phyloP scores from a whole-genome alignment of 2,329 filamentous ascomycete genomes.

The Aspergillus proliferans region DNA sequence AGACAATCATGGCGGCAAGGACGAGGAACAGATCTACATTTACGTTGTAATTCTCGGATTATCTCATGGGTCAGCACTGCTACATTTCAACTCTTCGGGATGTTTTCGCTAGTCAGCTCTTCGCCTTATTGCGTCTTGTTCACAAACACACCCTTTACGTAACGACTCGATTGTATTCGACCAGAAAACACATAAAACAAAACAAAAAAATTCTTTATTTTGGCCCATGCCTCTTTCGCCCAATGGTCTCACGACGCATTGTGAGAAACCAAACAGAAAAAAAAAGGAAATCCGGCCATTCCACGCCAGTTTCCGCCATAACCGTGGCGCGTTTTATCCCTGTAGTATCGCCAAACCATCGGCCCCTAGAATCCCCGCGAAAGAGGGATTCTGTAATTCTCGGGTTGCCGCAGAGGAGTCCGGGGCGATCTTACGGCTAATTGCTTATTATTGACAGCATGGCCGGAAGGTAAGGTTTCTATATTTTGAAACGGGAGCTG shows the following conservation, averaged over 20 bases:
- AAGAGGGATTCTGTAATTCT: background rate
- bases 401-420: background rate
- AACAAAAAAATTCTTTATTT: background rate
- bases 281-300: constrained; percentile 12
- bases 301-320: constrained; percentile 14
- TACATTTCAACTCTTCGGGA: constrained; percentile 32
- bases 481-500: too few species aligned
- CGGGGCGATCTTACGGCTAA: too few species aligned
- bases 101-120: constrained; percentile 37
- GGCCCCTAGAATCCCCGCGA: background rate
- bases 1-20: constrained; percentile 38
- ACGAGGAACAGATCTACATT: constrained; percentile 30
- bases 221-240: constrained; percentile 5
- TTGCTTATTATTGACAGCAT: background rate
- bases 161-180: constrained; percentile 40
- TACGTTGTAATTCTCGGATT: constrained; percentile 43
- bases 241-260: background rate
- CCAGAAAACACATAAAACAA: constrained; percentile 16
- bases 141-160: constrained; percentile 27
- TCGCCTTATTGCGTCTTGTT: constrained; percentile 32
- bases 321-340: constrained; percentile 10
- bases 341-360: constrained; percentile 17
- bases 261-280: constrained; percentile 4
- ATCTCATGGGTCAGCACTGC: constrained; percentile 38
- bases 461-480: background rate